phyloP scores from a whole-genome alignment of 257 asterid genomes.

The Solanum pimpinellifolium region DNA sequence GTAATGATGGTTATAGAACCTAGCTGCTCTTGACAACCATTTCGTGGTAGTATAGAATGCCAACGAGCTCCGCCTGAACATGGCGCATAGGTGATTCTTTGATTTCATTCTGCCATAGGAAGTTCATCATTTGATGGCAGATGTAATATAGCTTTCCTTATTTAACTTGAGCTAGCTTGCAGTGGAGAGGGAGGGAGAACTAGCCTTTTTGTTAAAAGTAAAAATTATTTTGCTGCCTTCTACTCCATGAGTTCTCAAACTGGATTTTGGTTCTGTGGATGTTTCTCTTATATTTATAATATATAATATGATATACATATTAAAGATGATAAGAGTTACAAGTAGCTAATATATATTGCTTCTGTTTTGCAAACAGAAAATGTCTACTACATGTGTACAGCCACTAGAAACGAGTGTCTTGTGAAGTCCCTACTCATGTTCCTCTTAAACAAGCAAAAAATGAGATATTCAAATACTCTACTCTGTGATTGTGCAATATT shows the following conservation, averaged over 20 bases:
- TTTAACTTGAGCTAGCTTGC: background rate
- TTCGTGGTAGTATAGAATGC: background rate
- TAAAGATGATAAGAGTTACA: background rate
- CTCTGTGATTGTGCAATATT: background rate
- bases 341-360: background rate
- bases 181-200: background rate
- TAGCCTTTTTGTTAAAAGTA: background rate
- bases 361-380: background rate
- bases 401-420: background rate
- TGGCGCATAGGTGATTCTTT: conserved; percentile 4
- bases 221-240: background rate
- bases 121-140: conserved; percentile 6
- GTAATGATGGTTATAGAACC: background rate
- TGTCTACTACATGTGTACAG: background rate
- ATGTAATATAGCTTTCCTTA: conserved; percentile 1
- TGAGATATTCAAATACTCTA: background rate
- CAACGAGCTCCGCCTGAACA: background rate
- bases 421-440: background rate
- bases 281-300: background rate
- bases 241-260: background rate
- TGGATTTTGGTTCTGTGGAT: background rate
- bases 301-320: background rate
- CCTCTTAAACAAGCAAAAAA: background rate
- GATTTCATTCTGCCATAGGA: background rate
- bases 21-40: background rate